These are phyloP conservation scores for Iris pallida DNA, from an alignment of 116 monocot species.

Conservation along the genomic window DNA sequence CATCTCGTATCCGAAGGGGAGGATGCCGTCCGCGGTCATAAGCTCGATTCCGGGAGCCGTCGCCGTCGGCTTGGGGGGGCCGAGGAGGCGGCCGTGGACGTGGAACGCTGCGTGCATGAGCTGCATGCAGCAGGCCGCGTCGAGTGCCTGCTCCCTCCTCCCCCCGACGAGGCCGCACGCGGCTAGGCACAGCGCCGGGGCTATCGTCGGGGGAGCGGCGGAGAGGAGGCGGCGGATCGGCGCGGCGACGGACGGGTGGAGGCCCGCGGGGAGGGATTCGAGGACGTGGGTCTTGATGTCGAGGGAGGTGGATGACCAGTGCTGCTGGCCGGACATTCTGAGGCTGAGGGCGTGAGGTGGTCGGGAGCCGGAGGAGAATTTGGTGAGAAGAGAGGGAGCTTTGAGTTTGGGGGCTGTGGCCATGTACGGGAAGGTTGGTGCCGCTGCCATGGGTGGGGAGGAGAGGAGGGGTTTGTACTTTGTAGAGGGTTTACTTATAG, in stretches of 20 bases:
- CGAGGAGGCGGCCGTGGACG: neutral
- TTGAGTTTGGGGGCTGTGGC: too few species aligned
- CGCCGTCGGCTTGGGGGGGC: slow-evolving; percentile 34
- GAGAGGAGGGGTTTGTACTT: too few species aligned
- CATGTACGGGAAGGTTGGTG: too few species aligned
- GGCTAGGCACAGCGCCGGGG: slow-evolving; percentile 19
- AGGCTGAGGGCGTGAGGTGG: too few species aligned
- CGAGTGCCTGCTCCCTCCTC: neutral
- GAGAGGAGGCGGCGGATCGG: slow-evolving; percentile 14
- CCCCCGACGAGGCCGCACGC: slow-evolving; percentile 19
- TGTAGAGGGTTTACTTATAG: too few species aligned
- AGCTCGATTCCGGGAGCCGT: slow-evolving; percentile 32
- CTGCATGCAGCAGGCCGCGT: slow-evolving; percentile 15
- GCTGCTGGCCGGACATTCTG: neutral
- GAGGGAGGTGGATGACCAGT: neutral
- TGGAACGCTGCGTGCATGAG: slow-evolving; percentile 8
- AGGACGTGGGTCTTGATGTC: slow-evolving; percentile 13
- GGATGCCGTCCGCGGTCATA: slow-evolving; percentile 6
- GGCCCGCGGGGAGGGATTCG: neutral
- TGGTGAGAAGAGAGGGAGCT: too few species aligned
- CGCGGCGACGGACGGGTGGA: neutral
- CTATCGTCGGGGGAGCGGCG: slow-evolving; percentile 8
- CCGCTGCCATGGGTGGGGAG: too few species aligned
- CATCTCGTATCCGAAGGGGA: slow-evolving; percentile 17
- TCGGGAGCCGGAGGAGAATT: too few species aligned